Evolutionary conservation across 768 basidiomycete genomes (phyloP), one percentile per base, ranked within the genome.

Genomic region (Mycena galericulata): DNA sequence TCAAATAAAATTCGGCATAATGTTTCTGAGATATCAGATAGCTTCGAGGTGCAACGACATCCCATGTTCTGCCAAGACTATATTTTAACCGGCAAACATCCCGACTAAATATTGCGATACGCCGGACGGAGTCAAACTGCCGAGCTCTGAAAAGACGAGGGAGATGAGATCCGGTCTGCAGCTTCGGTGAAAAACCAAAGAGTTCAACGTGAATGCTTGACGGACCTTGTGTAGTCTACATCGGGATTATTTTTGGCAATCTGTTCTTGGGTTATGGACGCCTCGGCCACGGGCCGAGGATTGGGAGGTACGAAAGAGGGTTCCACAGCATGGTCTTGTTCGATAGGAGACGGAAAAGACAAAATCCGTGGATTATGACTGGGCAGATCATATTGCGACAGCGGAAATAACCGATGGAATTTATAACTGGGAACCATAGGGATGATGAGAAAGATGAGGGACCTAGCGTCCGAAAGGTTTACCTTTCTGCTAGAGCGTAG

Each of bases 401-500:
- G 82, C 65, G 97, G 97, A 83, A 98, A 99, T 74, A 97, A 85
- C 70, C 97, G 92, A 78, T 97, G 94, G 79, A 98, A 98, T 84
- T 99, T 99, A 87, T 97, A 99, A 79, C 95, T 96, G 80, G 70
- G 68, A 69, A n/a, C n/a, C 70, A 65, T 61, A 34, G 49, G 65
- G 76, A 74, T 71, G 71, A 69, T 67, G 71, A 64, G 68, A 69
- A 59, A 56, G 51, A 68, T 67, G 63, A 76, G 60, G 59, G 46
- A 34, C 47, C 55, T 75, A 68, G 47, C 60, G 43, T 46, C 38
- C 57, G 67, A 49, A 72, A 71, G 72, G 71, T 75, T 71, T 67
- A 92, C 92, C 94, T 96, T 82, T 97, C 96, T 30, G 96, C 95
- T 38, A 96, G 86, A 56, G 95, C 97, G 81, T 98, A 99, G 79